These are phyloP conservation scores for Seiridium unicorne DNA, from an alignment of 2,329 filamentous ascomycete species.

Conservation along the genomic window DNA sequence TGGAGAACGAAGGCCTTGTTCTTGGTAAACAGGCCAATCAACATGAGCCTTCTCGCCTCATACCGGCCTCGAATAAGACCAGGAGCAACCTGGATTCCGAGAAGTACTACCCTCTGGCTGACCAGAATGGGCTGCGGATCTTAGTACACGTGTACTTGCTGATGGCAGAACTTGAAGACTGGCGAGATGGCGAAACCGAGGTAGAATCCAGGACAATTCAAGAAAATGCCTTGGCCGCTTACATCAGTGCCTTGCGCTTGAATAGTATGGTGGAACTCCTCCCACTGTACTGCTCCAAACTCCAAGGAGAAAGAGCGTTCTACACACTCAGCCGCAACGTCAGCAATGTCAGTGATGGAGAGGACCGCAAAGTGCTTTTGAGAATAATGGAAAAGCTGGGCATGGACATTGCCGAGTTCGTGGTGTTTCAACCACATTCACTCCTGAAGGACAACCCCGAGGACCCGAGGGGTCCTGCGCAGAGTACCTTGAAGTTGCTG, in stretches of 20 bases:
- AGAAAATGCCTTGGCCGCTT: slow-evolving; percentile 77
- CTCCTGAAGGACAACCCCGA: slow-evolving; percentile 48
- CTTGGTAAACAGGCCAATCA: slow-evolving; percentile 48
- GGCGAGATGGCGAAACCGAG: slow-evolving; percentile 42
- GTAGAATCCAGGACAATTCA: slow-evolving; percentile 45
- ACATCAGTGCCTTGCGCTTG: slow-evolving; percentile 76
- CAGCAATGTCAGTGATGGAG: slow-evolving; percentile 65
- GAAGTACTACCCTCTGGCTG: slow-evolving; percentile 53
- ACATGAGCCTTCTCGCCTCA: slow-evolving; percentile 38
- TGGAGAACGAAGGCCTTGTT: slow-evolving; percentile 57
- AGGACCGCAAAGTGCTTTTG: slow-evolving; percentile 67
- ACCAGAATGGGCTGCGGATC: slow-evolving; percentile 66
- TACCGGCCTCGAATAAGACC: slow-evolving; percentile 33
- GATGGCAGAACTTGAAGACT: slow-evolving; percentile 63
- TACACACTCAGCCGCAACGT: slow-evolving; percentile 74
- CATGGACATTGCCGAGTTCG: slow-evolving; percentile 70
- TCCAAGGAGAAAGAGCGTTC: slow-evolving; percentile 64
- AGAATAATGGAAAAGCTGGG: slow-evolving; percentile 72
- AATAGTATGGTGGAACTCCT: slow-evolving; percentile 74
- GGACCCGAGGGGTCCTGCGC: slow-evolving; percentile 33
- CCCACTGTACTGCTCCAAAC: slow-evolving; percentile 82
- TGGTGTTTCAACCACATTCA: slow-evolving; percentile 63
- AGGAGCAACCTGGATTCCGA: slow-evolving; percentile 35
- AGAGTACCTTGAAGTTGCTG: slow-evolving; percentile 50
- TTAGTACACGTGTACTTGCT: slow-evolving; percentile 66